Conservation (phyloP, 306 rosid species). For the Purshia tridentata region DNA sequence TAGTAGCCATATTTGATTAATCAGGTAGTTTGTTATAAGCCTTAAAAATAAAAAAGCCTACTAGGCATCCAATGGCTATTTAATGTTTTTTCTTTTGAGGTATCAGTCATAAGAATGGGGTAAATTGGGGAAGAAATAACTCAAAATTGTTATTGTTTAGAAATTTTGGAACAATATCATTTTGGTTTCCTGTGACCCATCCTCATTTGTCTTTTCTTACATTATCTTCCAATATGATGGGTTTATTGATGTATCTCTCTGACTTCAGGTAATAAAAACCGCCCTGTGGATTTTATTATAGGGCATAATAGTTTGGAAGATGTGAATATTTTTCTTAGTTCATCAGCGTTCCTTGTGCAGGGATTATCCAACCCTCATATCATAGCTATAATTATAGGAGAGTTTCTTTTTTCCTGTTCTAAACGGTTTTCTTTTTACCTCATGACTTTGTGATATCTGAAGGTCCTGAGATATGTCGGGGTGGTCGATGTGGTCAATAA, state of each 20-base stretch:
- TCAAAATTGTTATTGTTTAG: too few relatives aligned
- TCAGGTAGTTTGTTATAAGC: neutral
- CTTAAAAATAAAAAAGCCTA: too few relatives aligned
- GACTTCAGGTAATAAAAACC: neutral
- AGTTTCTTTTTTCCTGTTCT: too few relatives aligned
- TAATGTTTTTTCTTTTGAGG: neutral
- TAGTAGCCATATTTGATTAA: neutral
- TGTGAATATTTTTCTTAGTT: neutral
- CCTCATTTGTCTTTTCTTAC: neutral
- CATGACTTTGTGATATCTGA: constrained; percentile 32
- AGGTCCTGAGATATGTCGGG: constrained; percentile 96
- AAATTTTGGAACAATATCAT: too few relatives aligned
- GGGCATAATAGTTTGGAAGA: neutral
- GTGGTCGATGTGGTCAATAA: constrained; percentile 76
- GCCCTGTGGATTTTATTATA: neutral
- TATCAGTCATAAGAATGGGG: neutral
- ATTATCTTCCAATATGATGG: neutral
- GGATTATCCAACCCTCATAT: neutral
- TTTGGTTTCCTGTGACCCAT: neutral
- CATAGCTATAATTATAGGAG: neutral
- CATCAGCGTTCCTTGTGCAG: neutral
- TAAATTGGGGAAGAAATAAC: neutral
- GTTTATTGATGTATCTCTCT: neutral
- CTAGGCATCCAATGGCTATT: neutral
- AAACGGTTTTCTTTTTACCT: neutral